Evolutionary conservation across 768 basidiomycete species (phyloP).

Genomic region (Termitomyces sp.): DNA sequence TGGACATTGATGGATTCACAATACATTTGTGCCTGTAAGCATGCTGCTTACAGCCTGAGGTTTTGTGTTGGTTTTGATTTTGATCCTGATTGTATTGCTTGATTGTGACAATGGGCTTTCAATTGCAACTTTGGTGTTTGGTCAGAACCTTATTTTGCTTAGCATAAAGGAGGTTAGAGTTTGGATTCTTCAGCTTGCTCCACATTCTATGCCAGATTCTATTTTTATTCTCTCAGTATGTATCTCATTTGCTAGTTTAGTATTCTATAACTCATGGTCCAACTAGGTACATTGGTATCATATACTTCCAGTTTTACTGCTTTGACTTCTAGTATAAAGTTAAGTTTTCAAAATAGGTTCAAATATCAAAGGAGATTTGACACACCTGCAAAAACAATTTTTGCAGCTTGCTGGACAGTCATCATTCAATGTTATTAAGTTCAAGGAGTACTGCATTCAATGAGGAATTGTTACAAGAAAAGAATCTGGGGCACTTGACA

Average conservation of each 20-base stretch:
- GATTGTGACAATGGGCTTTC: no score
- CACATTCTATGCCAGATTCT: not conserved
- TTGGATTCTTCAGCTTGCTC: not conserved
- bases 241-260: not conserved
- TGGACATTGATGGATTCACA: conserved; percentile 19
- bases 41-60: no score
- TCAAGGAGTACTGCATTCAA: conserved; percentile 4
- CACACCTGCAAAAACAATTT: conserved; percentile 2
- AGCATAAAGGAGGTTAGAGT: no score
- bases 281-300: not conserved
- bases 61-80: no score
- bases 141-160: no score
- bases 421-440: conserved; percentile 1
- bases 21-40: conserved; percentile 14
- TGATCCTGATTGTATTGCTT: no score
- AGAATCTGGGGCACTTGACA: not conserved
- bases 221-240: not conserved
- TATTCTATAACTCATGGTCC: not conserved
- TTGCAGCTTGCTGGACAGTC: not conserved
- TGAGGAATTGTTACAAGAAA: not conserved
- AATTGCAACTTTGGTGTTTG: no score
- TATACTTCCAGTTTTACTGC: not conserved
- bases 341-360: conserved; percentile 4
- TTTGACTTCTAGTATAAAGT: not conserved
- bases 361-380: not conserved